These are phyloP conservation scores for Oxyria digyna DNA, from an alignment of 148 eudicot genomes.

Conservation along the genomic window DNA sequence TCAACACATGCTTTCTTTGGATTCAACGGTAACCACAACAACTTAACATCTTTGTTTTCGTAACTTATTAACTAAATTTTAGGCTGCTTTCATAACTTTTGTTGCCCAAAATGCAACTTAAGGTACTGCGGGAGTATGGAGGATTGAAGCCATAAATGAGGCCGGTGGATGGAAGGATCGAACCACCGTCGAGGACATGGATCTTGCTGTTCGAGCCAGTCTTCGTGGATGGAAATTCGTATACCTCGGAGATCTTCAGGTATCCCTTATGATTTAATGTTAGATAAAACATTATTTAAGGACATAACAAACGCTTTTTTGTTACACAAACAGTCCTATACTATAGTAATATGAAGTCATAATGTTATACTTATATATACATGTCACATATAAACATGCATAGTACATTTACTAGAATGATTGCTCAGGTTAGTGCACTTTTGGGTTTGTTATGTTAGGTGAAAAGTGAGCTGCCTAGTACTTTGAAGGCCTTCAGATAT, in stretches of 20 bases:
- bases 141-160: slow-evolving; percentile 81
- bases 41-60: not conserved
- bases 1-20: slow-evolving; percentile 97
- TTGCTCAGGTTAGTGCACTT: not conserved
- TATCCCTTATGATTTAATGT: no score
- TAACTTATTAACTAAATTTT: not conserved
- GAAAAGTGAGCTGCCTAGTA: slow-evolving; percentile 92
- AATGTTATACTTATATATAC: no score
- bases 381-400: no score
- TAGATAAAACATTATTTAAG: no score
- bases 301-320: no score
- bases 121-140: slow-evolving; percentile 98
- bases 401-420: not conserved
- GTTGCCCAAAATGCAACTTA: not conserved
- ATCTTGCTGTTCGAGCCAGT: slow-evolving; percentile 88
- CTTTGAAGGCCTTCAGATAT: slow-evolving; percentile 84
- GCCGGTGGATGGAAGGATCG: slow-evolving; percentile 98
- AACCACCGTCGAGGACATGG: slow-evolving; percentile 96
- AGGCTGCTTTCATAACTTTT: no score
- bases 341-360: no score
- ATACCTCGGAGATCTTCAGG: slow-evolving; percentile 92
- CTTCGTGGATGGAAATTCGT: slow-evolving; percentile 93
- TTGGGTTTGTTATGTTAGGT: slow-evolving; percentile 27
- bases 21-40: slow-evolving; percentile 49
- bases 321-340: no score